Base-by-base conservation (phyloP, 2,329 filamentous ascomycete genomes). In the Hypoxylon sp. region DNA sequence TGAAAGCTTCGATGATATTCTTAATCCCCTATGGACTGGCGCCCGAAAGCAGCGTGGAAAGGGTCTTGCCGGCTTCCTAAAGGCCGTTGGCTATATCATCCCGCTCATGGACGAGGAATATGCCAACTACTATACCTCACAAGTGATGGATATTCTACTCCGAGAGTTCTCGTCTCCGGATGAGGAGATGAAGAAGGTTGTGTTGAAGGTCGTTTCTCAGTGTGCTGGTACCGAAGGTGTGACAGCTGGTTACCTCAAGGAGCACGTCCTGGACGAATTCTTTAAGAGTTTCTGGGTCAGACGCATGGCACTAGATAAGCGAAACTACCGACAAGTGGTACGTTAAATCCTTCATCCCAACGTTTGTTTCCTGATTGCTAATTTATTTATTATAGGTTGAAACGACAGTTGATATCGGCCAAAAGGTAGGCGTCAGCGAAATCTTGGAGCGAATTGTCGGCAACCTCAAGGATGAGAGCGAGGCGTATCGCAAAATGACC, bases 171-270 rank as follows among this genome's bases (percentile, higher is more conserved):
- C 94, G 5, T 98, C 95, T 0, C 96, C 96, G 0, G 96, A 99
- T 72, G 96, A 99, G 80, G 96, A 99, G 81, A 99, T 99, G 96
- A 99, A 98, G 83, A 99, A 99, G 83, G 96, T 99, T 0, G 96
- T 99, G 6, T 84, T 99, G 64, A 98, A 98, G 81, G 96, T 99
- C 28, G 90, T 99, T 14, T 98, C 94, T 17, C 96, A 99, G 77
- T 98, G 96, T 77, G 93, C 96, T 6, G 91, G 91, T 73, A 98
- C 95, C 2, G 92, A 97, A 76, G 96, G 96, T 82, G 96, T 99
- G 28, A 98, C 96, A 34, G 92, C 94, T 36, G 92, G 90, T 41
- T 99, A 98, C 76, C 86, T 99, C 43, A 98, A 98, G 80, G 94
- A 98, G 77, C 92, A 97, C 69, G 94, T 99, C 6, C 85, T 99